Percentiles rank a stretch among this genome's conserved stretches.
Conservation (phyloP, 805 yeast genomes). For the Pichia occidentalis region DNA sequence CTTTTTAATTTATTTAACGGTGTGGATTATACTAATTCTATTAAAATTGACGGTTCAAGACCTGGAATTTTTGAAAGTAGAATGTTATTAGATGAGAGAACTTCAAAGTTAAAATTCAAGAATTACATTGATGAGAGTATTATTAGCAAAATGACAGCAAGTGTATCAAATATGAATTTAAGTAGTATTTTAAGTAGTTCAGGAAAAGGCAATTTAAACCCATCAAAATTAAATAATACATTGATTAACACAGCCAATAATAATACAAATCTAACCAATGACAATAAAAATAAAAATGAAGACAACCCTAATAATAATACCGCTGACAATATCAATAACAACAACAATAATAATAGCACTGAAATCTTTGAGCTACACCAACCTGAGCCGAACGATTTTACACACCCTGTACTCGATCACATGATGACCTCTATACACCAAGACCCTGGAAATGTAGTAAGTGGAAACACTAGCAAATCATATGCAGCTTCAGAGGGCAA, state of each 20-base stretch:
- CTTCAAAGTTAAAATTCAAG: conserved; percentile 38
- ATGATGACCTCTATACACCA: too few relatives aligned
- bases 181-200: conserved; percentile 19
- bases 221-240: conserved; percentile 6
- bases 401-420: too few relatives aligned
- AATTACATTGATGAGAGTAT: conserved; percentile 33
- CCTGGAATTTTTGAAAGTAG: conserved; percentile 60
- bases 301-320: too few relatives aligned
- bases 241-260: conserved; percentile 16
- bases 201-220: background rate
- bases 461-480: too few relatives aligned
- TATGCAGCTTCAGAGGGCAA: too few relatives aligned
- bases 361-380: too few relatives aligned
- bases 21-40: conserved; percentile 37
- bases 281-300: too few relatives aligned
- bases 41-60: conserved; percentile 52
- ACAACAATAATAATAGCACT: too few relatives aligned
- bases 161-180: conserved; percentile 32
- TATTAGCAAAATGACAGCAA: conserved; percentile 32
- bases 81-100: conserved; percentile 43
- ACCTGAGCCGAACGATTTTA: too few relatives aligned
- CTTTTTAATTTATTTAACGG: conserved; percentile 52
- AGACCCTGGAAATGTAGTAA: too few relatives aligned
- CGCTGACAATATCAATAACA: too few relatives aligned
- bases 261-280: too few relatives aligned